phyloP scores from a whole-genome alignment of 306 rosid genomes.

The Gynostemma pentaphyllum region DNA sequence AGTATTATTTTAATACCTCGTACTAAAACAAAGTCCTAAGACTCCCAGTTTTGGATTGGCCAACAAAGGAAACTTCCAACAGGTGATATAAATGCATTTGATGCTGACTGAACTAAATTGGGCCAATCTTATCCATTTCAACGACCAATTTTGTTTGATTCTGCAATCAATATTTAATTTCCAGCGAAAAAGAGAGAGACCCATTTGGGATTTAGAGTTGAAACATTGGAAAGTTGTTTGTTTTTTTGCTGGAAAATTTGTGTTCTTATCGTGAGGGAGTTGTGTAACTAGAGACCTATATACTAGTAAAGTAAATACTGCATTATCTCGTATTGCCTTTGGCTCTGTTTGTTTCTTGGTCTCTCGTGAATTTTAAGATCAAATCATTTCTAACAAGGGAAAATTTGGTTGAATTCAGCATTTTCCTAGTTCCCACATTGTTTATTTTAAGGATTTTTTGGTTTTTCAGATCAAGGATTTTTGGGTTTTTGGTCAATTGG shows the following conservation, averaged over 20 bases:
- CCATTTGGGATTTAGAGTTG: not conserved
- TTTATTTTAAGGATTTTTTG: not conserved
- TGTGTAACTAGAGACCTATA: not conserved
- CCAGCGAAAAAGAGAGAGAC: not conserved
- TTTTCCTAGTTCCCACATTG: conserved; percentile 4
- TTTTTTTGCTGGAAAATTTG: not conserved
- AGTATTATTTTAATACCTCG: too few species aligned
- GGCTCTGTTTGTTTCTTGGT: not conserved
- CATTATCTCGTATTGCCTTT: not conserved
- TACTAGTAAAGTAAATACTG: too few species aligned
- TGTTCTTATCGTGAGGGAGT: not conserved
- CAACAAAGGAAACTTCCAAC: too few species aligned
- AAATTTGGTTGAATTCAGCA: not conserved
- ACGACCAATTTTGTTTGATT: not conserved
- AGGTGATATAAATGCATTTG: too few species aligned
- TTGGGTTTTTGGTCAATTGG: conserved; percentile 1
- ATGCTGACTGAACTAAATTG: not conserved
- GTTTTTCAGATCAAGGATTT: not conserved
- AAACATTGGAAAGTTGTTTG: not conserved
- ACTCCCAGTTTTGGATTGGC: too few species aligned
- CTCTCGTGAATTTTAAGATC: conserved; percentile 1
- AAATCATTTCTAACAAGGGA: not conserved
- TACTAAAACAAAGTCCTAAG: too few species aligned
- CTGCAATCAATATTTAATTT: not conserved
- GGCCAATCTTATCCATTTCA: not conserved